Evolutionary conservation across 495 filamentous ascomycete species (phyloP).

Genomic region (Penicillium diatomitis): DNA sequence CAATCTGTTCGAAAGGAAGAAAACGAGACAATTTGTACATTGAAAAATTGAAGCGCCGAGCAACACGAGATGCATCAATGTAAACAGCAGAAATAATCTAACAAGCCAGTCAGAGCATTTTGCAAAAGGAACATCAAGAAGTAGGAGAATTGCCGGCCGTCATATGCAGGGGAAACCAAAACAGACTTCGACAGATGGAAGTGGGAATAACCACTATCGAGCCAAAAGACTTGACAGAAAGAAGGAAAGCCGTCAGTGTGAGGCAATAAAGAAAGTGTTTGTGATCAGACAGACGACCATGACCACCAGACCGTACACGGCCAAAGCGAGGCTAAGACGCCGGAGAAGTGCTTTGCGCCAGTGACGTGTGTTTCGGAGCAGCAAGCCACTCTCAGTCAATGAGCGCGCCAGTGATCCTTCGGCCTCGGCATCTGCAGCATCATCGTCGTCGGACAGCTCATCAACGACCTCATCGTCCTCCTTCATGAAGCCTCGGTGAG

Average conservation of each 20-base stretch:
- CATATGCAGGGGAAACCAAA: not conserved
- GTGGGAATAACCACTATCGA: no score
- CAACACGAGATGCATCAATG: not conserved
- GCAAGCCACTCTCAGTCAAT: constrained; percentile 34
- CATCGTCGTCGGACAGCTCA: constrained; percentile 34
- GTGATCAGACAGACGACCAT: constrained; percentile 84
- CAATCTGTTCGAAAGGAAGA: no score
- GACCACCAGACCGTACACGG: constrained; percentile 74
- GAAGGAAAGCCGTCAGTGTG: constrained; percentile 27
- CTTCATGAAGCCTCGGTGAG: constrained; percentile 77
- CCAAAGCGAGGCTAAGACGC: constrained; percentile 62
- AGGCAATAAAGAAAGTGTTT: constrained; percentile 65
- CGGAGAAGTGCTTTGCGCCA: constrained; percentile 57
- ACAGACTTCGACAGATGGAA: no score
- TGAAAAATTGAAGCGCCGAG: no score
- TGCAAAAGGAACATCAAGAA: not conserved
- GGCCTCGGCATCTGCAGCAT: constrained; percentile 33
- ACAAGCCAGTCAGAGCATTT: not conserved
- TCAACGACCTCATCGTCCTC: constrained; percentile 67
- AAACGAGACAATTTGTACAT: no score
- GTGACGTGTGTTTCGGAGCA: constrained; percentile 42
- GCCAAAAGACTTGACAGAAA: no score
- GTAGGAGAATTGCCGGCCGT: not conserved
- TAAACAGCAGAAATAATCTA: not conserved
- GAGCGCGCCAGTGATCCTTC: constrained; percentile 26